These are phyloP conservation scores for Phytomonas sp. DNA, from an alignment of 208 protist genomes.

Conservation along the genomic window DNA sequence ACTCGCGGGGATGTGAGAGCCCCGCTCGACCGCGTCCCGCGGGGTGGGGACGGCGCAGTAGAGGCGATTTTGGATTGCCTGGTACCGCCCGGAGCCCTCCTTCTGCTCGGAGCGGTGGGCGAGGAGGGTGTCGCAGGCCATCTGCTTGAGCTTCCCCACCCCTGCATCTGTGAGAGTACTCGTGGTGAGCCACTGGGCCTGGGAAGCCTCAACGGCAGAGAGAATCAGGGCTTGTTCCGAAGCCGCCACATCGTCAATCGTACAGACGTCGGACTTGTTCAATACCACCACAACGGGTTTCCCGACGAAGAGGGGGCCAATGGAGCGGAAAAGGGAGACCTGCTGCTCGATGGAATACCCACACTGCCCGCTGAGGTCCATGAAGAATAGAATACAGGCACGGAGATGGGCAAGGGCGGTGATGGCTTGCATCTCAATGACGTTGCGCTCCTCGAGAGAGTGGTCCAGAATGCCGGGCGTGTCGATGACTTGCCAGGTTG, in stretches of 20 bases:
- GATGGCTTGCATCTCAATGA: slow-evolving; percentile 99
- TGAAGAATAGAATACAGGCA: slow-evolving; percentile 97
- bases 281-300: slow-evolving; percentile 99
- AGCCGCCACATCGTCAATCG: slow-evolving; percentile 79
- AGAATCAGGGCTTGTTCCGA: slow-evolving; percentile 86
- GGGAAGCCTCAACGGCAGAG: slow-evolving; percentile 70
- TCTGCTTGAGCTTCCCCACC: slow-evolving; percentile 84
- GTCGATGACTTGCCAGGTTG: slow-evolving; percentile 99
- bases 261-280: slow-evolving; percentile 98
- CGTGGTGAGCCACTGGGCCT: slow-evolving; percentile 89
- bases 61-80: slow-evolving; percentile 89
- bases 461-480: slow-evolving; percentile 99
- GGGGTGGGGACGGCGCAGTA: slow-evolving; percentile 82
- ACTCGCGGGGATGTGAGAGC: slow-evolving; percentile 65
- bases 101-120: slow-evolving; percentile 92
- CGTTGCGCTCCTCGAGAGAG: slow-evolving; percentile 99
- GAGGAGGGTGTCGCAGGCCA: slow-evolving; percentile 94
- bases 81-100: slow-evolving; percentile 84
- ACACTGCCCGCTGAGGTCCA: slow-evolving; percentile 98
- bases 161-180: slow-evolving; percentile 94
- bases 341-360: slow-evolving; percentile 98
- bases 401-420: slow-evolving; percentile 98
- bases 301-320: slow-evolving; percentile 98
- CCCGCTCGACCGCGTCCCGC: slow-evolving; percentile 85
- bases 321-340: slow-evolving; percentile 96